Percentiles rank a stretch among this genome's conserved stretches.
phyloP scores from a whole-genome alignment of 2,329 filamentous ascomycete genomes.

The Alternaria gaisen region DNA sequence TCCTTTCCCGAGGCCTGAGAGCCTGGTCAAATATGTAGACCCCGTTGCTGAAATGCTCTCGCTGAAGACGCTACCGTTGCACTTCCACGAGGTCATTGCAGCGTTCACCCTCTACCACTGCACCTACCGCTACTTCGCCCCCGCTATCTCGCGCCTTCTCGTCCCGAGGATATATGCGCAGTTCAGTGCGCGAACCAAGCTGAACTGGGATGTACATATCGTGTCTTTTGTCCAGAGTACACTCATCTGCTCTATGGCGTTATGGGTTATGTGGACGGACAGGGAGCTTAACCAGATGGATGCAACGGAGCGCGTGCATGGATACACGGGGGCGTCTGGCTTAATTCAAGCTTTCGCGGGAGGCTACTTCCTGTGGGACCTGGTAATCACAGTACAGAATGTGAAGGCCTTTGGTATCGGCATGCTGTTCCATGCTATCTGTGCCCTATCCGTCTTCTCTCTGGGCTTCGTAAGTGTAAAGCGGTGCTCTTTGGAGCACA shows the following conservation, averaged over 20 bases:
- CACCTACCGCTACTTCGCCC: conserved; percentile 73
- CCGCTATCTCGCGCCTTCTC: conserved; percentile 68
- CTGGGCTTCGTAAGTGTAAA: conserved; percentile 75
- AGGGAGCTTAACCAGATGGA: conserved; percentile 72
- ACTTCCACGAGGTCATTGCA: conserved; percentile 78
- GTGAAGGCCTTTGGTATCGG: conserved; percentile 78
- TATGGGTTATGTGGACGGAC: conserved; percentile 75
- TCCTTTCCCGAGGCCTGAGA: conserved; percentile 66
- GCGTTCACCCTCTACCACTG: conserved; percentile 74
- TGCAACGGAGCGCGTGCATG: conserved; percentile 75
- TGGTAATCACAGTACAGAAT: conserved; percentile 73
- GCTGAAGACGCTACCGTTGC: conserved; percentile 74
- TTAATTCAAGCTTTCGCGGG: conserved; percentile 79
- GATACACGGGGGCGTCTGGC: conserved; percentile 75
- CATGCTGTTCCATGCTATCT: conserved; percentile 78
- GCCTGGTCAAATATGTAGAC: conserved; percentile 64
- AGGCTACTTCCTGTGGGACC: conserved; percentile 87
- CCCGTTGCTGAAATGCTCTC: conserved; percentile 70
- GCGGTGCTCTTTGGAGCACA: not conserved
- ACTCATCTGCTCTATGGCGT: conserved; percentile 75
- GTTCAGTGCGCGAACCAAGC: conserved; percentile 69
- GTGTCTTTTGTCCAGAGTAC: conserved; percentile 82
- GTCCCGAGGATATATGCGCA: conserved; percentile 70
- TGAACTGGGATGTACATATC: conserved; percentile 88
- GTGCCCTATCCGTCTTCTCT: conserved; percentile 76